A percentile compares a stretch with the other conserved stretches of the same genome.
phyloP scores from a whole-genome alignment of 164 flowering plant species.

The Piper longum region DNA sequence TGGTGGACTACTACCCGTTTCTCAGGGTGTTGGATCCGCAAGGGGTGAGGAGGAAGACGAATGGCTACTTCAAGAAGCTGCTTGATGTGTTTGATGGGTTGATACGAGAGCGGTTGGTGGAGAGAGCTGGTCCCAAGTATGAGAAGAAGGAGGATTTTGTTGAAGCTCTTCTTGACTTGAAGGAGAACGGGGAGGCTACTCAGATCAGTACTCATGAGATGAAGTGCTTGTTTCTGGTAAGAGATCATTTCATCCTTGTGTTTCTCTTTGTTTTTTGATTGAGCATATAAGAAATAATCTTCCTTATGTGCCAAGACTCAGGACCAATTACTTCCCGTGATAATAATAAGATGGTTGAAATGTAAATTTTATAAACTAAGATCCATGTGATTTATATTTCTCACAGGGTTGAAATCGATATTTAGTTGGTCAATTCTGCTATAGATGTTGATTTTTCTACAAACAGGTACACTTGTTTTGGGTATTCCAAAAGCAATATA shows the following conservation, averaged over 20 bases:
- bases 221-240: constrained; percentile 1
- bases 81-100: not conserved
- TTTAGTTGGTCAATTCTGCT: too few species aligned
- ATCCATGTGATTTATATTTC: too few species aligned
- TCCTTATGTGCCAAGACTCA: too few species aligned
- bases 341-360: too few species aligned
- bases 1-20: constrained; percentile 8
- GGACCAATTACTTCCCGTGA: too few species aligned
- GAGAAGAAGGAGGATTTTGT: constrained; percentile 2
- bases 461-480: too few species aligned
- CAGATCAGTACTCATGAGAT: constrained; percentile 1
- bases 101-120: constrained; percentile 3
- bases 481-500: too few species aligned
- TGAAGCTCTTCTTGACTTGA: constrained; percentile 2
- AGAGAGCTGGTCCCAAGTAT: not conserved
- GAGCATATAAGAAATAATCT: too few species aligned
- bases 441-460: too few species aligned
- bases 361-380: too few species aligned
- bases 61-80: not conserved
- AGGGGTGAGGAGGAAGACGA: constrained; percentile 3
- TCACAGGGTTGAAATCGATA: too few species aligned
- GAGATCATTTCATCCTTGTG: not conserved
- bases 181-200: not conserved
- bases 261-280: too few species aligned
- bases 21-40: constrained; percentile 4